phyloP scores from a whole-genome alignment of 192 early-diverging fungal species.

The Bifiguratus adelaidae region DNA sequence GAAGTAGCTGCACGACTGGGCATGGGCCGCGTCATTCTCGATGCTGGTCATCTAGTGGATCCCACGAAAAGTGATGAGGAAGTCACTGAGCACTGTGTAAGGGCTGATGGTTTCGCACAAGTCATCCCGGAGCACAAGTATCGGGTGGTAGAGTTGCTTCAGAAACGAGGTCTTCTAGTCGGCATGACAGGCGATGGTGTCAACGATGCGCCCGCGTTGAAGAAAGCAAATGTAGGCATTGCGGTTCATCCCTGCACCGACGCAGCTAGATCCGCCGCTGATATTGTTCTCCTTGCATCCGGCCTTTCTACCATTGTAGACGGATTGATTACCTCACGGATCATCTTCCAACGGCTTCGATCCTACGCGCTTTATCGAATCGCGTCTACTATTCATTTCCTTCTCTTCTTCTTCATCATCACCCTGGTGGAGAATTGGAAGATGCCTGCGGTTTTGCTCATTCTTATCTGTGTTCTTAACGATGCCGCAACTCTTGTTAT shows the following conservation, averaged over 20 bases:
- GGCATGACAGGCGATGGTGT: slow-evolving; percentile 96
- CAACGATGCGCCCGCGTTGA: slow-evolving; percentile 91
- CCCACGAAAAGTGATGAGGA: slow-evolving; percentile 51
- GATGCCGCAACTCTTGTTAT: slow-evolving; percentile 84
- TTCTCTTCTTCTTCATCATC: slow-evolving; percentile 89
- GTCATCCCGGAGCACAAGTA: slow-evolving; percentile 96
- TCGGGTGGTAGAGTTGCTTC: slow-evolving; percentile 79
- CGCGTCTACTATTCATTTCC: slow-evolving; percentile 87
- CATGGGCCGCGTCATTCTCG: slow-evolving; percentile 77
- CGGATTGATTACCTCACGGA: slow-evolving; percentile 73
- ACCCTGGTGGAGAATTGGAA: slow-evolving; percentile 72
- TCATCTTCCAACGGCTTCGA: slow-evolving; percentile 87
- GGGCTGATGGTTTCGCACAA: slow-evolving; percentile 88
- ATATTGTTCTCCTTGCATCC: slow-evolving; percentile 81
- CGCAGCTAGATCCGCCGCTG: slow-evolving; percentile 83
- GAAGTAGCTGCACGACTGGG: slow-evolving; percentile 78
- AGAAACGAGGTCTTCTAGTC: slow-evolving; percentile 64
- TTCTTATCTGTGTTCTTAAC: slow-evolving; percentile 85
- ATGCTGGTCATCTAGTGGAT: slow-evolving; percentile 66
- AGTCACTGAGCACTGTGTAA: slow-evolving; percentile 61
- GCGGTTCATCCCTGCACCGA: slow-evolving; percentile 88
- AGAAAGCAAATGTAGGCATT: slow-evolving; percentile 93
- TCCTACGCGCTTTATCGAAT: slow-evolving; percentile 86
- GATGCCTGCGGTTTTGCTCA: slow-evolving; percentile 70
- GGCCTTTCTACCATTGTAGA: slow-evolving; percentile 86